Percentiles rank a stretch among this genome's conserved stretches.
Evolutionary conservation across 768 basidiomycete species (phyloP).

Genomic region (Mycena venus): DNA sequence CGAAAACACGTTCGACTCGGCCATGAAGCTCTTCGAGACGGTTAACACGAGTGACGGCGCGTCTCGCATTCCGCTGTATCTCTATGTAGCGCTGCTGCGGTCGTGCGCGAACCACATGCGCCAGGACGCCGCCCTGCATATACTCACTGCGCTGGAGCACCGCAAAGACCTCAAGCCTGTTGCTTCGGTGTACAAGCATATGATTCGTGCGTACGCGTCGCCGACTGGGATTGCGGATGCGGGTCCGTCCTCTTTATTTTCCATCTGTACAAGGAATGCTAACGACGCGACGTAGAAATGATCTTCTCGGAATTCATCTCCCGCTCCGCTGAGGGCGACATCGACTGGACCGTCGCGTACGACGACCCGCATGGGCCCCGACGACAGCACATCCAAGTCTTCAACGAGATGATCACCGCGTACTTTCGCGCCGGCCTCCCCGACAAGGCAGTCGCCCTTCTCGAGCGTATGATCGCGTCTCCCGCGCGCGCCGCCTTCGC

Average conservation of each 20-base stretch:
- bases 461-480: conserved; percentile 79
- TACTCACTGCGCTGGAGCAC: conserved; percentile 75
- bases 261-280: background rate
- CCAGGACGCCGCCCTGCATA: conserved; percentile 70
- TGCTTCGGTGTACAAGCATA: conserved; percentile 60
- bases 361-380: conserved; percentile 38
- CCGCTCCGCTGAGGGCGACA: conserved; percentile 53
- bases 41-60: conserved; percentile 55
- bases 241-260: background rate
- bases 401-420: conserved; percentile 83
- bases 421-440: conserved; percentile 77
- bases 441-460: conserved; percentile 71
- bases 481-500: conserved; percentile 50
- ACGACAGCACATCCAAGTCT: conserved; percentile 63
- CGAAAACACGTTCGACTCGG: conserved; percentile 81
- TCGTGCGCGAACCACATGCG: conserved; percentile 71
- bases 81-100: conserved; percentile 71
- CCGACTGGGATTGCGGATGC: conserved; percentile 61
- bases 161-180: conserved; percentile 49
- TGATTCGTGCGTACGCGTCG: conserved; percentile 72
- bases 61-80: conserved; percentile 45
- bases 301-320: conserved; percentile 73
- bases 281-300: conserved; percentile 50
- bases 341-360: conserved; percentile 47
- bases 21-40: conserved; percentile 80